Base-by-base conservation (phyloP, 179 eudicot genomes). In the Corrigiola litoralis region DNA sequence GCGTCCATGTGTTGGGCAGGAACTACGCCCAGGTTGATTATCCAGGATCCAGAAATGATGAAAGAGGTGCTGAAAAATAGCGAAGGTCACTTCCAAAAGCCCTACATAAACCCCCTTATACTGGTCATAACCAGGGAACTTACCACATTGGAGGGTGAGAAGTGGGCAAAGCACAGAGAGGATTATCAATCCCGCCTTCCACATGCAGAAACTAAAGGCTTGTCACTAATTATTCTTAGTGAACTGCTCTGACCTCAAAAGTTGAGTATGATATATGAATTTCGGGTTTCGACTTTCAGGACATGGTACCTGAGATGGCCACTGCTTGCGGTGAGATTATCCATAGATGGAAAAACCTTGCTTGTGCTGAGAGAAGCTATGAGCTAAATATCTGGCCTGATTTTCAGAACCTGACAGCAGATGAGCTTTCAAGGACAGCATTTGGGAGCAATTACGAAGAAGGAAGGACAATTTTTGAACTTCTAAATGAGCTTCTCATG, bases 341-440 rank as follows among this genome's bases (percentile, higher is more conserved):
- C 1, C 68, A 73, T 61, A 61, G 63, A 53, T 80, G 87, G 82
- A 80, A 47, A 62, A 71, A 45, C 37, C 12, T 47, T 38, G 41
- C 47, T 21, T 52, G 34, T 58, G 10, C 16, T 28, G 73, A 68
- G 29, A 79, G 76, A 37, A 73, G 69, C 65, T 64, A 36, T 65
- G 83, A 83, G 64, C 45, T 78, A 57, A 85, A 80, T 68, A 69
- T 75, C n/a, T 83, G 82, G 87, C 73, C 77, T 28, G 84, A 83
- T 63, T 70, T 83, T 65, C 84, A 75, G 67, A 69, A 72, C 21
- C 72, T 83, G 46, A 75, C 81, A 1, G 81, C 75, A 17, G 87
- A 83, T 64, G 61, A 77, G 2, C 77, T 83, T 41, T 80, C 84
- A n/a, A 68, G 73, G 45, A 60, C 81, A 18, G 83, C 75, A 12